Conservation (phyloP, 176 grass and related monocot species). For the Ampelocalamus luodianensis region DNA sequence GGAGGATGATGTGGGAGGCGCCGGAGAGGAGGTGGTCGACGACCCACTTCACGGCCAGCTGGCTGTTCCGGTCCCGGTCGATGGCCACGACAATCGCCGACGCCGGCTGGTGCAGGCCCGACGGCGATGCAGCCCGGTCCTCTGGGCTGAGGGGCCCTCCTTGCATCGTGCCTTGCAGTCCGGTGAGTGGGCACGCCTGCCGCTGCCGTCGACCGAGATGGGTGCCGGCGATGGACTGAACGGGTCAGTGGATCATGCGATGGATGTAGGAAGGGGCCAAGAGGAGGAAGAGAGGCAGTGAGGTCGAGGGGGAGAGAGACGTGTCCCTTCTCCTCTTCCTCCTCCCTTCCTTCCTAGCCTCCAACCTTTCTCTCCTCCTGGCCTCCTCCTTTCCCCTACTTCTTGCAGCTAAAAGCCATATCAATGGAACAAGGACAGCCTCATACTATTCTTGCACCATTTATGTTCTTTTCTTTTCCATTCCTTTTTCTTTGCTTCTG, state of each 20-base stretch:
- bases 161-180: slow-evolving; percentile 40
- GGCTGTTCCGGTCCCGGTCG: slow-evolving; percentile 76
- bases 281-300: slow-evolving; percentile 38
- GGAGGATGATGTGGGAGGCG: slow-evolving; percentile 57
- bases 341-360: slow-evolving; percentile 38
- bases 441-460: slow-evolving; percentile 60
- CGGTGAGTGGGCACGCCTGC: background rate
- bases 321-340: slow-evolving; percentile 33
- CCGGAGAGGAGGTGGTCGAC: slow-evolving; percentile 69
- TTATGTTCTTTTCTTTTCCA: background rate
- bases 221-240: background rate
- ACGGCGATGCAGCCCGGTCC: slow-evolving; percentile 18
- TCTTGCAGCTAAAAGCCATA: slow-evolving; percentile 41
- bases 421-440: slow-evolving; percentile 35
- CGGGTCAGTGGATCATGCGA: slow-evolving; percentile 28
- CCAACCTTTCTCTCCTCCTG: slow-evolving; percentile 16
- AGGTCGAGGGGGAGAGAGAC: slow-evolving; percentile 45
- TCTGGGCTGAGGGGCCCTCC: slow-evolving; percentile 47
- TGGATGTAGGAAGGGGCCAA: slow-evolving; percentile 7
- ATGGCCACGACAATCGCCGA: slow-evolving; percentile 53
- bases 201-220: background rate
- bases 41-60: slow-evolving; percentile 82
- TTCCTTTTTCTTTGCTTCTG: background rate
- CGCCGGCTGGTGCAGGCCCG: slow-evolving; percentile 38
- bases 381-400: background rate